These are phyloP conservation scores for Trichoderma cornu-damae DNA, from an alignment of 2,329 filamentous ascomycete genomes.

Conservation along the genomic window DNA sequence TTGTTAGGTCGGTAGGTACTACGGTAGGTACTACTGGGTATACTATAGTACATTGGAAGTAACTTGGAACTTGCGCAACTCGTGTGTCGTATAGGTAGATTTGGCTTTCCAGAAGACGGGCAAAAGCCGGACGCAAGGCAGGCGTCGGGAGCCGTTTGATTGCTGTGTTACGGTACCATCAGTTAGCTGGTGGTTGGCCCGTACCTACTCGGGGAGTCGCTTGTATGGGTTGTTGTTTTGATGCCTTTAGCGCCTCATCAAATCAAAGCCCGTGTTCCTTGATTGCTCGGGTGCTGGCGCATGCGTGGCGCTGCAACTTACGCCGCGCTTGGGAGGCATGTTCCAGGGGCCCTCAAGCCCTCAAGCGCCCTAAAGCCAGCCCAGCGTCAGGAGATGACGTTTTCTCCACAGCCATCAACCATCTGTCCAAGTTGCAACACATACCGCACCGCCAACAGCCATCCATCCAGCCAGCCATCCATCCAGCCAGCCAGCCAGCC, in stretches of 20 bases:
- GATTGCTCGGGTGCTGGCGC: neutral
- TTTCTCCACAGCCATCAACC: slow-evolving; percentile 1
- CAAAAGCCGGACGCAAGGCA: too few species aligned
- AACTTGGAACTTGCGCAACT: too few species aligned
- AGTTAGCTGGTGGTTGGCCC: too few species aligned
- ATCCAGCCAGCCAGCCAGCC: neutral
- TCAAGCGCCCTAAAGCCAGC: neutral
- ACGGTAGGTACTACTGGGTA: too few species aligned
- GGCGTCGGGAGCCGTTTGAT: too few species aligned
- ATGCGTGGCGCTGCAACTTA: slow-evolving; percentile 7
- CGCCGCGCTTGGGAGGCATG: neutral
- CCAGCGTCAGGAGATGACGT: slow-evolving; percentile 9
- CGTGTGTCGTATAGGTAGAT: too few species aligned
- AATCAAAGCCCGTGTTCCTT: neutral
- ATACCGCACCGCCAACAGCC: neutral
- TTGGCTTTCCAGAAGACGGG: too few species aligned
- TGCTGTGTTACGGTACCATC: too few species aligned
- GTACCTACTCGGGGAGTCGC: neutral
- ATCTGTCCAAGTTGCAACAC: slow-evolving; percentile 3
- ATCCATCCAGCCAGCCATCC: neutral
- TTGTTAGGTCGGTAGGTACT: too few species aligned
- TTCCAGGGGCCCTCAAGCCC: slow-evolving; percentile 1
- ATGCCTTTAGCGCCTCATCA: neutral
- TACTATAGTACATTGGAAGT: too few species aligned
- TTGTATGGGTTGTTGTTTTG: too few species aligned